Conservation (phyloP, 2,329 filamentous ascomycete genomes). For the Aspergillus fructus region DNA sequence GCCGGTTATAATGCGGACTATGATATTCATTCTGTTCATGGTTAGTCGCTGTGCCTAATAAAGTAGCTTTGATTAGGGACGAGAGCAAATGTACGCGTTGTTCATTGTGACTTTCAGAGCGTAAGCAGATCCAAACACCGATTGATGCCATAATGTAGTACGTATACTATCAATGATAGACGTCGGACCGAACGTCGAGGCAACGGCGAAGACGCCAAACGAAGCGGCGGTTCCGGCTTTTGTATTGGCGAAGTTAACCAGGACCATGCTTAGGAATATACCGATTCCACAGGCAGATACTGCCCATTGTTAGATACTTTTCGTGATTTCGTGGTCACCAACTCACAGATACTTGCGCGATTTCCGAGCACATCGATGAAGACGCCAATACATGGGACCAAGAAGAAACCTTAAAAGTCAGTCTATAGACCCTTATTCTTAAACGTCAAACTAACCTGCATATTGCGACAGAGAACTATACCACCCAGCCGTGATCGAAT, state of each 20-base stretch:
- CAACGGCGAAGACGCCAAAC: conserved; percentile 61
- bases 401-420: conserved; percentile 48
- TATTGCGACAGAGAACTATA: conserved; percentile 60
- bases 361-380: conserved; percentile 59
- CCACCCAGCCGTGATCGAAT: conserved; percentile 58
- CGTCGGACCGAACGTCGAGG: conserved; percentile 56
- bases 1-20: conserved; percentile 58
- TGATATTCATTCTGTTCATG: conserved; percentile 56
- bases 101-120: conserved; percentile 62
- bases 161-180: conserved; percentile 62
- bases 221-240: conserved; percentile 56
- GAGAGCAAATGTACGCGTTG: conserved; percentile 45
- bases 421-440: too few relatives aligned
- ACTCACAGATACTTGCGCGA: conserved; percentile 44
- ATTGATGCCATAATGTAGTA: conserved; percentile 60
- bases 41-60: background rate
- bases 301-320: conserved; percentile 18
- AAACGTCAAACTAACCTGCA: conserved; percentile 30
- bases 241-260: conserved; percentile 54
- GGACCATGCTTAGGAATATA: conserved; percentile 54
- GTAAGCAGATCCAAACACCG: conserved; percentile 61
- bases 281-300: conserved; percentile 48
- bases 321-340: too few relatives aligned
- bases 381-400: conserved; percentile 56
- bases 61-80: background rate